Base-by-base conservation (phyloP, 441 rosid genomes). In the Omphalea diandra region DNA sequence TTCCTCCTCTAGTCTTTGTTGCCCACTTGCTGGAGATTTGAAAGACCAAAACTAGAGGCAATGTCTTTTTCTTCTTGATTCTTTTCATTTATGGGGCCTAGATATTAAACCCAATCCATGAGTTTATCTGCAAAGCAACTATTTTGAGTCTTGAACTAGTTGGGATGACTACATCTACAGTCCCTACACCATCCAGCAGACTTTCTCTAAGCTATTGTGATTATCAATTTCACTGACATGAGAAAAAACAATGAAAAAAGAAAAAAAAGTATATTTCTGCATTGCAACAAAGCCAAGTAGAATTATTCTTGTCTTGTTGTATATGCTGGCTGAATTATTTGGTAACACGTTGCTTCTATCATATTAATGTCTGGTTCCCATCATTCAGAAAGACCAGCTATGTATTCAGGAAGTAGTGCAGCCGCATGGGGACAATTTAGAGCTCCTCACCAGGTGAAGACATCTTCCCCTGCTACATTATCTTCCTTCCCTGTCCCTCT, bases 371-470 rank as follows among this genome's bases (percentile, higher is more conserved):
- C 24, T 58, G 56, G 50, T 46, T 67, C 53, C 36, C 47, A 17
- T 8, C 72, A 32, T 77, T 73, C 84, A 87, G 91, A 87, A 72
- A 85, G 84, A 74, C 89, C 91, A 31, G 84, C 78, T 63, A 53
- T 85, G 76, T 82, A 80, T 75, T 62, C 87, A 3, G 87, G 87
- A 68, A 76, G 84, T 73, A 72, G 60, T 63, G 73, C 77, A 38
- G 63, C 89, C 8, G 80, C 85, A 41, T 81, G 84, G 85, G 82
- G 84, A 62, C 76, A 75, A 27, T 17, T 79, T 14, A 78, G 75
- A 64, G 85, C 79, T 78, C 89, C 89, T 56, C 86, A 85, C 80
- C 88, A 87, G 91, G 91, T 85, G 8, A 77, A n/a, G n/a, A 38
- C 24, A 7, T 31, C 35, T 50, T 60, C 5, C 29, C 41, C 17